Base-by-base conservation (phyloP, 2,329 filamentous ascomycete species). In the Alternaria conjuncta region DNA sequence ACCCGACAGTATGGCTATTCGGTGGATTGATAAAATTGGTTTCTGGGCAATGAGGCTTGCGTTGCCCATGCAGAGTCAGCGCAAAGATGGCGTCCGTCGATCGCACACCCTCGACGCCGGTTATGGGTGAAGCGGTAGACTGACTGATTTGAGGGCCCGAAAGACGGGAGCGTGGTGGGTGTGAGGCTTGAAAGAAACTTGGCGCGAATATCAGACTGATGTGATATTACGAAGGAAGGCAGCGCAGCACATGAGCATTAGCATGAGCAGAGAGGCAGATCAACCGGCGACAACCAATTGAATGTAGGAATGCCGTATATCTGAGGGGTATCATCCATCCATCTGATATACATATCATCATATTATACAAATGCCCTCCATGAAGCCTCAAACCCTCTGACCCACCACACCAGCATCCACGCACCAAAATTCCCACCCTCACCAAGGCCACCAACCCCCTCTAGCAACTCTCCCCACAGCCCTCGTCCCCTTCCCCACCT, bases 361-460 rank as follows among this genome's bases (percentile, higher is more conserved):
- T 56, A 56, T 12, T 46, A 18, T 56, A 32, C 41, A 45, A 20
- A 26, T 46, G 18, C 54, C 41, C 13, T 25, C 20, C 41, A 18
- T 21, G 18, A 28, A n/a, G 21, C 46, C 46, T 21, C 55, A 8
- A 57, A 43, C 20, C 26, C 26, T 32, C 49, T 53, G n/a, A 23
- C 53, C 54, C 46, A 18, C 23, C 21, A 46, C 20, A n/a, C 12
- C 32, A 25, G 30, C 25, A 43, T 32, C 32, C 32, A 51, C 50
- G 10, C 13, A 53, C 30, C 20, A 53, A 23, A 2, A 23, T 10
- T 8, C 13, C 3, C 36, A 41, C 36, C 30, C 32, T 71, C 55
- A 74, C 70, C 71, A 74, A 57, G 71, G 70, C 71, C 71, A 74
- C 71, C 71, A 74, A 1, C 69, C 70, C 1, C 70, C 68, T 55